A percentile compares a stretch with the other conserved stretches of the same genome.
Evolutionary conservation across 305 asterid species (phyloP).

Genomic region (Plantago lanceolata): DNA sequence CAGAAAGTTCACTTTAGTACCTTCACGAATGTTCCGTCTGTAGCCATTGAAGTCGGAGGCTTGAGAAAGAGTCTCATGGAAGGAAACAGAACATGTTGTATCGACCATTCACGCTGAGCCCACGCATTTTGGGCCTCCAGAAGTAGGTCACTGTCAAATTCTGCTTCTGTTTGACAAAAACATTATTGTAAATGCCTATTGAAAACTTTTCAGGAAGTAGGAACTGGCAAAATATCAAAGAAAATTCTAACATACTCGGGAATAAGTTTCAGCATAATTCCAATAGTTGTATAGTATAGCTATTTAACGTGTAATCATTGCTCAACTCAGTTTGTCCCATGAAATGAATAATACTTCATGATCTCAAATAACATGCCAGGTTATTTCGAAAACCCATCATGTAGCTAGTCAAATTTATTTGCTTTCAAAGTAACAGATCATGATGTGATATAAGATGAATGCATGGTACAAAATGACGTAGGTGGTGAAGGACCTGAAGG

Average conservation of each 20-base stretch:
- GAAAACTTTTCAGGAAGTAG: conserved; percentile 1
- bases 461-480: no score
- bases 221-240: background rate
- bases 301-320: no score
- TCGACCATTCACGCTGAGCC: conserved; percentile 98
- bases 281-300: no score
- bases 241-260: conserved; percentile 12
- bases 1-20: conserved; percentile 31
- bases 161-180: conserved; percentile 26
- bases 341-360: no score
- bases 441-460: no score
- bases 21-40: conserved; percentile 91
- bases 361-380: no score
- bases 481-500: no score
- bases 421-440: no score
- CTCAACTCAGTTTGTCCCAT: no score
- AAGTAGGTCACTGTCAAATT: conserved; percentile 58
- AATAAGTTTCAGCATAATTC: background rate
- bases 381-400: no score
- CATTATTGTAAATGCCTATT: background rate
- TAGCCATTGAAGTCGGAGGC: conserved; percentile 82
- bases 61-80: conserved; percentile 86
- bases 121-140: conserved; percentile 83
- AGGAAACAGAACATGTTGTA: conserved; percentile 86
- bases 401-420: no score